A percentile compares a stretch with the other conserved stretches of the same genome.
These are phyloP conservation scores for Dactylis glomerata DNA, from an alignment of 176 grass and related monocot species.

Conservation along the genomic window DNA sequence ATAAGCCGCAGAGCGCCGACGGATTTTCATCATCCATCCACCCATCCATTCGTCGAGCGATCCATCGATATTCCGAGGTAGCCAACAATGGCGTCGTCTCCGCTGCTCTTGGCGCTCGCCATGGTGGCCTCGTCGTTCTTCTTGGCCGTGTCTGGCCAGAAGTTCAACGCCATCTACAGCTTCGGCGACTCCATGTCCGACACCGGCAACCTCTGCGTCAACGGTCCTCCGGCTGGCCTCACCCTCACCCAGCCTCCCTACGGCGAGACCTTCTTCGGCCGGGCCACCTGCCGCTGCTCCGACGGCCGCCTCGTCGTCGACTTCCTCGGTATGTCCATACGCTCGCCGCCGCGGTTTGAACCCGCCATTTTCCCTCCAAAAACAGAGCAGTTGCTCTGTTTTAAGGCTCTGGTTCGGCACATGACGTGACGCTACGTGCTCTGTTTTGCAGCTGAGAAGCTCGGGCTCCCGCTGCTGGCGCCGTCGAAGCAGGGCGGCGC, in stretches of 20 bases:
- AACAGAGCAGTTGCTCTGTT: slow-evolving; percentile 4
- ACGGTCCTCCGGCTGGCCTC: slow-evolving; percentile 51
- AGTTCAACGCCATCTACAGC: slow-evolving; percentile 78
- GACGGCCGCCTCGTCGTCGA: slow-evolving; percentile 90
- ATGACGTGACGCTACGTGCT: neutral
- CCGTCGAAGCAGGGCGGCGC: slow-evolving; percentile 60
- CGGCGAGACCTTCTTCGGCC: slow-evolving; percentile 79
- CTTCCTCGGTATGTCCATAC: slow-evolving; percentile 50
- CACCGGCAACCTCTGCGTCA: slow-evolving; percentile 84
- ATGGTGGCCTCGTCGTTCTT: slow-evolving; percentile 16
- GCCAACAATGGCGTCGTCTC: slow-evolving; percentile 25
- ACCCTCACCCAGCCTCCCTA: slow-evolving; percentile 73
- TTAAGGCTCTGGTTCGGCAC: neutral
- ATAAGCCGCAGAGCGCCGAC: neutral
- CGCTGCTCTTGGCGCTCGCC: slow-evolving; percentile 22
- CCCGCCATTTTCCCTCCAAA: slow-evolving; percentile 43
- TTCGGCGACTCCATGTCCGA: slow-evolving; percentile 94
- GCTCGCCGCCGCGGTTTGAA: slow-evolving; percentile 19
- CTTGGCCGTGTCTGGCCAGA: slow-evolving; percentile 44
- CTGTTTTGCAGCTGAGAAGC: slow-evolving; percentile 53
- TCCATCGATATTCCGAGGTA: neutral
- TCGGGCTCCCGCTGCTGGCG: slow-evolving; percentile 64
- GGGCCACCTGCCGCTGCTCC: slow-evolving; percentile 83
- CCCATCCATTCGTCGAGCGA: neutral
- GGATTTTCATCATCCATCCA: neutral